These are phyloP conservation scores for Neonectria coccinea DNA, from an alignment of 2,329 filamentous ascomycete genomes.

Conservation along the genomic window DNA sequence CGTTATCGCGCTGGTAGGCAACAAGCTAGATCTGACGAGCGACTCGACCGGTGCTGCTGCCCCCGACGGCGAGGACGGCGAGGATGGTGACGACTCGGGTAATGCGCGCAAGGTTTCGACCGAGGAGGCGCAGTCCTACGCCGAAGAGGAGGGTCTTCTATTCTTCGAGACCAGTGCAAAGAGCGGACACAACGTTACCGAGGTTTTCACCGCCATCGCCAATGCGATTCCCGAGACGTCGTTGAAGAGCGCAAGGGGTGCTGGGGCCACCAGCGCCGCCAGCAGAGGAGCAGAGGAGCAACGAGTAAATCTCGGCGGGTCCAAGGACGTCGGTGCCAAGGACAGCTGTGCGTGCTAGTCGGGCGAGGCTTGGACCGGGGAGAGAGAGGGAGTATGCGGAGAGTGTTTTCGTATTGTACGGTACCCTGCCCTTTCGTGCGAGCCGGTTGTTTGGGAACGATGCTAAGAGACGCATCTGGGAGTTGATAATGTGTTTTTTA, in stretches of 20 bases:
- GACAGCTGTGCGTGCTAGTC: slow-evolving; percentile 88
- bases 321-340: slow-evolving; percentile 80
- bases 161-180: slow-evolving; percentile 99
- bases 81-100: slow-evolving; percentile 71
- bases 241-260: slow-evolving; percentile 86
- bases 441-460: slow-evolving; percentile 45
- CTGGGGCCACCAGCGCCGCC: slow-evolving; percentile 70
- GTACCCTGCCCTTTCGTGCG: slow-evolving; percentile 44
- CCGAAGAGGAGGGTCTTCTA: slow-evolving; percentile 90
- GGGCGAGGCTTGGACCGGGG: slow-evolving; percentile 20
- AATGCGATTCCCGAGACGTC: slow-evolving; percentile 98
- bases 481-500: slow-evolving; percentile 44
- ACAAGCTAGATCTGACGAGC: slow-evolving; percentile 91
- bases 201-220: slow-evolving; percentile 97
- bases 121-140: slow-evolving; percentile 92
- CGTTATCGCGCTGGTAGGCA: slow-evolving; percentile 95
- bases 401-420: slow-evolving; percentile 42
- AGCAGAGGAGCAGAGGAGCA: slow-evolving; percentile 74
- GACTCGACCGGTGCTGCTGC: slow-evolving; percentile 59
- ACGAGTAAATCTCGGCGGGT: slow-evolving; percentile 84
- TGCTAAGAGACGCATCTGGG: slow-evolving; percentile 45
- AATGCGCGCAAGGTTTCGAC: slow-evolving; percentile 90
- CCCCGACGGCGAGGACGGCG: slow-evolving; percentile 60
- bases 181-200: slow-evolving; percentile 91
- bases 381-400: slow-evolving; percentile 22